phyloP scores from a whole-genome alignment of 225 moss, liverwort and hornwort species.

The Straminergon stramineum region DNA sequence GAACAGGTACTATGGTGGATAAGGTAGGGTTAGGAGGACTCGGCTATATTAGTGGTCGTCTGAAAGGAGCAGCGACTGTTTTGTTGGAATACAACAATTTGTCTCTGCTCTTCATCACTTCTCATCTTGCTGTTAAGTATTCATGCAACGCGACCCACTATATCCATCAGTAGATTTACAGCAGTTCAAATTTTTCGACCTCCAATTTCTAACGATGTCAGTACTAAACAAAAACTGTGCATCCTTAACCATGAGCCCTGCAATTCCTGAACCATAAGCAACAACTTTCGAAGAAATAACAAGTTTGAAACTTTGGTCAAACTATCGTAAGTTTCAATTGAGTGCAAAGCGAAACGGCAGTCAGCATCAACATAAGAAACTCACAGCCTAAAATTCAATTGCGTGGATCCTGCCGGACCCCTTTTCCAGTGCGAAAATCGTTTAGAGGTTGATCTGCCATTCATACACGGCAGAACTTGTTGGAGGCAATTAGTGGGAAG shows the following conservation, averaged over 20 bases:
- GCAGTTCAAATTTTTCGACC: neutral
- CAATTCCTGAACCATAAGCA: neutral
- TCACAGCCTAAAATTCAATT: neutral
- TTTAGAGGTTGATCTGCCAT: neutral
- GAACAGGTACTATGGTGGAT: constrained; percentile 51
- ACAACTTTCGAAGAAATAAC: neutral
- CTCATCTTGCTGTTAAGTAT: constrained; percentile 72
- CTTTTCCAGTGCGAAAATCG: neutral
- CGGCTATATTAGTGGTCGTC: constrained; percentile 54
- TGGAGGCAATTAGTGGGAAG: neutral
- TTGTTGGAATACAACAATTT: constrained; percentile 57
- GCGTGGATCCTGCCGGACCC: neutral
- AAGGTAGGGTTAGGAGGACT: constrained; percentile 61
- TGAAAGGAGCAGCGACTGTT: constrained; percentile 67
- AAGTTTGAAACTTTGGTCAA: neutral
- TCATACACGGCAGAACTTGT: neutral
- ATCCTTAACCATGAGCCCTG: neutral
- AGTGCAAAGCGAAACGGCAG: neutral
- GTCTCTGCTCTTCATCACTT: constrained; percentile 65
- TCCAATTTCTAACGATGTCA: neutral
- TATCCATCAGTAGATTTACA: neutral
- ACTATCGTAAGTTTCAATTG: neutral
- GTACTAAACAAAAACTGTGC: neutral
- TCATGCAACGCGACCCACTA: neutral
- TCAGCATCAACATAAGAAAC: neutral